A percentile compares a stretch with the other conserved stretches of the same genome.
Conservation (phyloP, 257 asterid genomes). For the Forsythia viridissima region DNA sequence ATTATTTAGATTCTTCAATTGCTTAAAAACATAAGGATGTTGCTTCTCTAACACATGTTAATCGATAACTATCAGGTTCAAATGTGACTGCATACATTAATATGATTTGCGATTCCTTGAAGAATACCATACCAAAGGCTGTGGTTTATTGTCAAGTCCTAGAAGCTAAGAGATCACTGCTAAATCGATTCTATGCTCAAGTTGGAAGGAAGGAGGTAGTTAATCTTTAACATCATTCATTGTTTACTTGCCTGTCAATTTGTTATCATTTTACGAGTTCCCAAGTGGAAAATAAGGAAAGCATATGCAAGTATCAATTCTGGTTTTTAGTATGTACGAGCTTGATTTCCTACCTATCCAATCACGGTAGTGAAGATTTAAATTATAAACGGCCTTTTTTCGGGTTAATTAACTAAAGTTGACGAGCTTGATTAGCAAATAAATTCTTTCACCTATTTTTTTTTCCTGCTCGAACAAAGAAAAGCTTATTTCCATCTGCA, state of each 20-base stretch:
- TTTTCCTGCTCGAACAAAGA: too few species aligned
- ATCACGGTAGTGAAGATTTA: not conserved
- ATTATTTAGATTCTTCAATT: not conserved
- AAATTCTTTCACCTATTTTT: too few species aligned
- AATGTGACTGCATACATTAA: conserved; percentile 75
- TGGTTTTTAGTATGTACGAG: not conserved
- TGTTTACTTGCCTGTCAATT: not conserved
- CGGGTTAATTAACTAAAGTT: too few species aligned
- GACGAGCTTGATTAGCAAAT: too few species aligned
- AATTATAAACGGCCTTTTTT: too few species aligned
- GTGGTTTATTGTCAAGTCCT: conserved; percentile 97
- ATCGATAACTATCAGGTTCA: conserved; percentile 51
- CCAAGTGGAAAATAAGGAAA: not conserved
- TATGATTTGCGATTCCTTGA: conserved; percentile 90
- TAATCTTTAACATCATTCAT: not conserved
- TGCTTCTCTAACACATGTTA: conserved; percentile 9
- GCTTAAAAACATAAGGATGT: not conserved
- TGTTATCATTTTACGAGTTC: not conserved
- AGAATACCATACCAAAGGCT: conserved; percentile 83
- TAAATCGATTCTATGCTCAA: conserved; percentile 75
- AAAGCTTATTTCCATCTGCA: too few species aligned
- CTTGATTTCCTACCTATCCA: not conserved
- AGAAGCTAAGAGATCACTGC: conserved; percentile 79
- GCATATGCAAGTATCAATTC: not conserved
- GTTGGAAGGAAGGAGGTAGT: conserved; percentile 93